Conservation (phyloP, 2,329 filamentous ascomycete species). For the Aspergillus ochraceoroseus region DNA sequence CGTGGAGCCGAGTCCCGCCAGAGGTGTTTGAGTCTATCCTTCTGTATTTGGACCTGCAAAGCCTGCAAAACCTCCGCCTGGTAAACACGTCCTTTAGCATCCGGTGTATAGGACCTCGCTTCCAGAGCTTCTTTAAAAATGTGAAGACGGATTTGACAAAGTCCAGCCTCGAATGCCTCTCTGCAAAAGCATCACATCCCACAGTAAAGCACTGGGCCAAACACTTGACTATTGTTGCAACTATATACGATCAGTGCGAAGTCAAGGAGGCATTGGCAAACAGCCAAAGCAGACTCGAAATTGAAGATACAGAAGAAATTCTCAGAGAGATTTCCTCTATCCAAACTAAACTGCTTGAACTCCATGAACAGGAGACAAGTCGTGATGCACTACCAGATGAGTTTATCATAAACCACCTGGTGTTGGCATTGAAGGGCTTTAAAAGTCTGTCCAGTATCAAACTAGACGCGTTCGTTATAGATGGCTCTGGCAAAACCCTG, state of each 20-base stretch:
- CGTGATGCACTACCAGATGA: conserved; percentile 1
- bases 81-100: not conserved
- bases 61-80: conserved; percentile 12
- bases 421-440: conserved; percentile 5
- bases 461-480: conserved; percentile 4
- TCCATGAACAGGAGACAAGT: conserved; percentile 2
- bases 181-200: conserved; percentile 4
- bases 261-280: conserved; percentile 1
- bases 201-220: conserved; percentile 1
- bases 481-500: not conserved
- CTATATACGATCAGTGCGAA: not conserved
- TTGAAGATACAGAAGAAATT: not conserved
- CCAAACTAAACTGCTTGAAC: conserved; percentile 3
- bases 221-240: conserved; percentile 9
- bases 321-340: conserved; percentile 2
- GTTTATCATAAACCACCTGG: conserved; percentile 6
- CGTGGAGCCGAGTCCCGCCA: not conserved
- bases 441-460: conserved; percentile 2
- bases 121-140: conserved; percentile 6
- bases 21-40: conserved; percentile 2
- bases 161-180: conserved; percentile 4
- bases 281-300: not conserved
- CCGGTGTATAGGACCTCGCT: conserved; percentile 14
- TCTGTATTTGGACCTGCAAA: conserved; percentile 11
- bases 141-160: conserved; percentile 1